Conservation (phyloP, 1,284 basidiomycete species). For the Marasmius tenuissimus region DNA sequence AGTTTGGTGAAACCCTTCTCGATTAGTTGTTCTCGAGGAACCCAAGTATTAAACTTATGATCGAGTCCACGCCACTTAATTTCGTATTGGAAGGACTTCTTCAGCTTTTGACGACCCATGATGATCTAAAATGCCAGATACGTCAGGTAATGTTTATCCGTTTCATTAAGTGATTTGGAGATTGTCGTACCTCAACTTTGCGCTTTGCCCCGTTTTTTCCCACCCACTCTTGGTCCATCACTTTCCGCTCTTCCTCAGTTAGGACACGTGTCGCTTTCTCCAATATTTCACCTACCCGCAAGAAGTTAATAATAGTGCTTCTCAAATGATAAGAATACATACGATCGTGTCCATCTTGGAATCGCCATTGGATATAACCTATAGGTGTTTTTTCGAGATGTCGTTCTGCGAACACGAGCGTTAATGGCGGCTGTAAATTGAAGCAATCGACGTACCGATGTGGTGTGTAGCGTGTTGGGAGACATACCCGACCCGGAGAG, state of each 20-base stretch:
- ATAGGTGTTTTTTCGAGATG: conserved; percentile 96
- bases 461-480: conserved; percentile 98
- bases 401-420: conserved; percentile 54
- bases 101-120: conserved; percentile 97
- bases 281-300: conserved; percentile 70
- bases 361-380: conserved; percentile 98
- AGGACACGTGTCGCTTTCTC: conserved; percentile 92
- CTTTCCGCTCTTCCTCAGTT: conserved; percentile 82
- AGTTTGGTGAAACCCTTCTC: conserved; percentile 91
- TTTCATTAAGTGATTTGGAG: conserved; percentile 7
- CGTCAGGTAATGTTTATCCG: no score
- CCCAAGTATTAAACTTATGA: conserved; percentile 94
- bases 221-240: conserved; percentile 88
- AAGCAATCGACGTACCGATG: conserved; percentile 52
- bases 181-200: conserved; percentile 80
- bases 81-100: conserved; percentile 95
- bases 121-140: conserved; percentile 54
- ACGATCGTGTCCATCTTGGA: conserved; percentile 98
- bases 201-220: conserved; percentile 91
- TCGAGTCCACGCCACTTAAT: conserved; percentile 96
- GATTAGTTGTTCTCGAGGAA: conserved; percentile 87
- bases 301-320: conserved; percentile 15
- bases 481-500: conserved; percentile 95
- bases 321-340: conserved; percentile 31
- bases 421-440: conserved; percentile 10